phyloP scores from a whole-genome alignment of 75 land plant species.

The Larix kaempferi region DNA sequence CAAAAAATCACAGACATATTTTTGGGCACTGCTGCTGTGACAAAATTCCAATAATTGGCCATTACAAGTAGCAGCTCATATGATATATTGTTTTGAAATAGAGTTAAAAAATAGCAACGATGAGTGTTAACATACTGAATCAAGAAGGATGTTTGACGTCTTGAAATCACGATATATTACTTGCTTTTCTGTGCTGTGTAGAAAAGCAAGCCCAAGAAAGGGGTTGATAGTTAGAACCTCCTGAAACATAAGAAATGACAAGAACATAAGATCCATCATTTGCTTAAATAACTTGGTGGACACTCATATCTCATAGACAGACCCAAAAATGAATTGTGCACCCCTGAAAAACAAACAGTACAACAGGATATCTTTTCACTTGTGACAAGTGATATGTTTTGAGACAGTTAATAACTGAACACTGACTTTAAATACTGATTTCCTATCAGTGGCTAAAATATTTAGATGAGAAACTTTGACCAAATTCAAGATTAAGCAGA shows the following conservation, averaged over 20 bases:
- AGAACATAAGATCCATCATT: background rate
- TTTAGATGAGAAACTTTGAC: background rate
- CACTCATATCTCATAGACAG: background rate
- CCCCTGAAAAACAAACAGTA: background rate
- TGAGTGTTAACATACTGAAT: constrained; percentile 30
- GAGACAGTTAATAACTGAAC: background rate
- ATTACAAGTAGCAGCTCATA: no score
- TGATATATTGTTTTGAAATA: no score
- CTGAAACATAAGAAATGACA: constrained; percentile 11
- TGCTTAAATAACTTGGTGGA: background rate
- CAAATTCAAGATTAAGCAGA: background rate
- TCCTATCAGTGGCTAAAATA: background rate
- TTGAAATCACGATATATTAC: constrained; percentile 58
- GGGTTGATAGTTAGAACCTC: constrained; percentile 29
- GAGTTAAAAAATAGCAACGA: background rate
- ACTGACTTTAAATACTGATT: background rate
- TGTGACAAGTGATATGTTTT: background rate
- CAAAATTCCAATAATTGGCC: no score
- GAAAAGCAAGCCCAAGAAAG: constrained; percentile 68
- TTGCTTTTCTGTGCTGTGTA: constrained; percentile 41
- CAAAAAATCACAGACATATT: no score
- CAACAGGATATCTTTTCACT: background rate
- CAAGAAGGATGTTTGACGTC: constrained; percentile 62
- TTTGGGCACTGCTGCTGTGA: no score
- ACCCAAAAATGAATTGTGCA: background rate